A percentile compares a stretch with the other conserved stretches of the same genome.
phyloP scores from a whole-genome alignment of 768 basidiomycete genomes.

The Trichaptum fuscoviolaceum region DNA sequence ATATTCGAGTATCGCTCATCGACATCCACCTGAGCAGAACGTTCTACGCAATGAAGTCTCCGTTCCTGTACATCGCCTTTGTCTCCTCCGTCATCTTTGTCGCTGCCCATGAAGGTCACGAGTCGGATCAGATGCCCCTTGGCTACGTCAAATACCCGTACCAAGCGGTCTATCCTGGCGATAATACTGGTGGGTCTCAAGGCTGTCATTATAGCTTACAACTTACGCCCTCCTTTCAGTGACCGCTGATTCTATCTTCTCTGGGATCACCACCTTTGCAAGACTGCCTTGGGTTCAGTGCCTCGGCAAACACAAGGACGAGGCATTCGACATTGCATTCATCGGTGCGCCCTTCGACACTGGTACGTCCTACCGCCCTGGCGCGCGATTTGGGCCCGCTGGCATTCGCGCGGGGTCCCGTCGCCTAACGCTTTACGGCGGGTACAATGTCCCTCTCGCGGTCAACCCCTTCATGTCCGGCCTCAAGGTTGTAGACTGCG shows the following conservation, averaged over 20 bases:
- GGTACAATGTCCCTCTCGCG: constrained; percentile 71
- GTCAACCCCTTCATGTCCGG: constrained; percentile 70
- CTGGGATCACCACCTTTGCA: constrained; percentile 82
- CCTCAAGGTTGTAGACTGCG: constrained; percentile 69
- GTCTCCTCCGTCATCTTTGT: constrained; percentile 22
- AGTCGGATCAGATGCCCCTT: constrained; percentile 52
- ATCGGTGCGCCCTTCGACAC: constrained; percentile 77
- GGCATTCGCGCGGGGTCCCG: constrained; percentile 79
- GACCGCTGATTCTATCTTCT: constrained; percentile 74
- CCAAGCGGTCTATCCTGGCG: constrained; percentile 50
- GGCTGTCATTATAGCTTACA: neutral
- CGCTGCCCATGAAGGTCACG: constrained; percentile 30
- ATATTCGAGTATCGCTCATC: neutral
- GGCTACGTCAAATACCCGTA: constrained; percentile 65
- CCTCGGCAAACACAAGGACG: constrained; percentile 53
- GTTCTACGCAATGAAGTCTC: constrained; percentile 1
- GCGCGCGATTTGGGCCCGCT: constrained; percentile 81
- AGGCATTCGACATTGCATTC: constrained; percentile 75
- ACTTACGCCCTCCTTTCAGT: constrained; percentile 31
- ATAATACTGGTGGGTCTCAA: constrained; percentile 46
- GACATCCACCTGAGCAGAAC: neutral
- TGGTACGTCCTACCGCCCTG: constrained; percentile 72
- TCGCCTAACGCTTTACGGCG: constrained; percentile 67
- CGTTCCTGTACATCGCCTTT: constrained; percentile 17
- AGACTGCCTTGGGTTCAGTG: constrained; percentile 83